These are phyloP conservation scores for Nosema muscidifuracis DNA, from an alignment of 371 early-diverging fungal species.

Conservation along the genomic window DNA sequence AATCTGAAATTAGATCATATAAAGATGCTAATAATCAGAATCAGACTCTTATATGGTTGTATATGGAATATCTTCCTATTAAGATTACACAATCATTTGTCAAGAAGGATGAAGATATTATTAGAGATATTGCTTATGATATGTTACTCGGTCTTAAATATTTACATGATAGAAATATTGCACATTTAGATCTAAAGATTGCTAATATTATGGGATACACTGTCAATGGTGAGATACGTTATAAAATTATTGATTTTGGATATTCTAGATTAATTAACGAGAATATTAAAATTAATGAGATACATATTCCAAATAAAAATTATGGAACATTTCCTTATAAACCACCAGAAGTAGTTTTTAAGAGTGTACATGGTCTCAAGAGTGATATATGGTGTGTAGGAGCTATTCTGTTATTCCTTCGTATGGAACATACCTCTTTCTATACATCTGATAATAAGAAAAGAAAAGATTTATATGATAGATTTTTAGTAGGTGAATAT, in stretches of 20 bases:
- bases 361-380: slow-evolving; percentile 59
- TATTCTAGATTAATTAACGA: slow-evolving; percentile 48
- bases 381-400: slow-evolving; percentile 63
- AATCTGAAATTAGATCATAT: slow-evolving; percentile 38
- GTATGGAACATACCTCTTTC: slow-evolving; percentile 49
- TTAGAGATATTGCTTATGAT: slow-evolving; percentile 56
- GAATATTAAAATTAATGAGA: no score
- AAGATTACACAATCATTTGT: slow-evolving; percentile 52
- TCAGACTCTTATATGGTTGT: slow-evolving; percentile 62
- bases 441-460: slow-evolving; percentile 48
- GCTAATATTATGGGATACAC: slow-evolving; percentile 63
- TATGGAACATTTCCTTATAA: slow-evolving; percentile 65
- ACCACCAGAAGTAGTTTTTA: slow-evolving; percentile 61
- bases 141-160: slow-evolving; percentile 56
- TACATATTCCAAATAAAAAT: slow-evolving; percentile 52
- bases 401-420: slow-evolving; percentile 54
- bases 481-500: slow-evolving; percentile 51
- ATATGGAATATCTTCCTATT: slow-evolving; percentile 56
- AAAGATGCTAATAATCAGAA: slow-evolving; percentile 37
- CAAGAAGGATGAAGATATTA: slow-evolving; percentile 53
- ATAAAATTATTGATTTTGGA: slow-evolving; percentile 64
- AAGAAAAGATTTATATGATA: slow-evolving; percentile 43
- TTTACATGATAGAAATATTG: slow-evolving; percentile 57
- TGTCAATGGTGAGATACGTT: slow-evolving; percentile 35
- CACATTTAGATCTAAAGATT: slow-evolving; percentile 64